Evolutionary conservation across 2,329 filamentous ascomycete genomes (phyloP).

Genomic region (Epichloe baconii): DNA sequence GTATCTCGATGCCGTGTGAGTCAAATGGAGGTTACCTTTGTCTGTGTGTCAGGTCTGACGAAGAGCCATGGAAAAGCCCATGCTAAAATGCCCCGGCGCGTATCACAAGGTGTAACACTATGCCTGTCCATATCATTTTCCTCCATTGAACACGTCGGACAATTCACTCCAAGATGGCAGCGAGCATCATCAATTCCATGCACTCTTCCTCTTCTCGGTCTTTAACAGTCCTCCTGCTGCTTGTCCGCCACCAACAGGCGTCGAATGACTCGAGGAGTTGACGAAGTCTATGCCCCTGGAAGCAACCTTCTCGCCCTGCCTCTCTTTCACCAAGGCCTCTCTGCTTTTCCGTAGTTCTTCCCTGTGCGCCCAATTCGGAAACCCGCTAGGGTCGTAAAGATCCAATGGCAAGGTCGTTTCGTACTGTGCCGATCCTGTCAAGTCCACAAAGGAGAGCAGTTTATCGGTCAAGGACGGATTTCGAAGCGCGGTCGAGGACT

Average conservation of each 20-base stretch:
- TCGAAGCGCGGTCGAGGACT: conserved; percentile 50
- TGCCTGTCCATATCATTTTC: background rate
- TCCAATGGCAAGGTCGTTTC: conserved; percentile 43
- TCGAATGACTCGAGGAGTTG: conserved; percentile 11
- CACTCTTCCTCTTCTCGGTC: conserved; percentile 21
- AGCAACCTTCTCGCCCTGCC: conserved; percentile 29
- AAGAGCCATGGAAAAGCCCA: background rate
- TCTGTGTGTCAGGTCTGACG: background rate
- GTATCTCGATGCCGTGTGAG: background rate
- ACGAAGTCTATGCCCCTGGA: conserved; percentile 38
- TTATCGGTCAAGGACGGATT: conserved; percentile 64
- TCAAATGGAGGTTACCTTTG: background rate
- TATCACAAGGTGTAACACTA: background rate
- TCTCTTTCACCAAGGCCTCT: conserved; percentile 30
- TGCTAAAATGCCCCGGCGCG: background rate
- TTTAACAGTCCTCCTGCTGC: conserved; percentile 12
- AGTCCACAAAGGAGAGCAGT: conserved; percentile 52
- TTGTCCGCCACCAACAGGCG: conserved; percentile 8
- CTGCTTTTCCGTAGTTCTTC: conserved; percentile 36
- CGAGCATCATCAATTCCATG: conserved; percentile 16
- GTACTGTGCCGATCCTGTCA: conserved; percentile 45
- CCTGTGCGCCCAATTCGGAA: conserved; percentile 42
- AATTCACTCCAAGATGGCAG: too few relatives aligned
- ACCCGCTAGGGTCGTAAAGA: conserved; percentile 43
- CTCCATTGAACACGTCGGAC: background rate